These are phyloP conservation scores for Diaporthe eres DNA, from an alignment of 2,329 filamentous ascomycete genomes.

Conservation along the genomic window DNA sequence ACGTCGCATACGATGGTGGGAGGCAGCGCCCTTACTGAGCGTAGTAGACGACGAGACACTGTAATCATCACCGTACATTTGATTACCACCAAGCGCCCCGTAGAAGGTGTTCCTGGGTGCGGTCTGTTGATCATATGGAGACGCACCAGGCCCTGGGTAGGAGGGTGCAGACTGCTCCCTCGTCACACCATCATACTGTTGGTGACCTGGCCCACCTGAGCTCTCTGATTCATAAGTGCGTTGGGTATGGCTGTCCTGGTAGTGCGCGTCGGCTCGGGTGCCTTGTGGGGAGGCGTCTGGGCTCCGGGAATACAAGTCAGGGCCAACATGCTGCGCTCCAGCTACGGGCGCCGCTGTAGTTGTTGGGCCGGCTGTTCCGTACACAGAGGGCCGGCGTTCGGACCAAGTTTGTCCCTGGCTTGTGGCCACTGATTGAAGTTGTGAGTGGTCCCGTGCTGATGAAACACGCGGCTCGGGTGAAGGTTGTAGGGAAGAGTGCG, in stretches of 20 bases:
- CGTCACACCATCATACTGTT: slow-evolving; percentile 5
- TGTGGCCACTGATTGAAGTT: neutral
- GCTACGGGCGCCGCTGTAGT: neutral
- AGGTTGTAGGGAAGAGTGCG: neutral
- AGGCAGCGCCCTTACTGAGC: slow-evolving; percentile 8
- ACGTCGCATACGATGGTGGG: neutral
- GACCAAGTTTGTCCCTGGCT: slow-evolving; percentile 13
- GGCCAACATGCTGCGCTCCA: slow-evolving; percentile 4
- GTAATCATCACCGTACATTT: neutral
- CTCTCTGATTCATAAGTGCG: neutral
- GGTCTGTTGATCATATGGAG: neutral
- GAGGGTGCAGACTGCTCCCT: neutral
- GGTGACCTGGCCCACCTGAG: slow-evolving; percentile 1
- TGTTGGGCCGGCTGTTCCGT: neutral
- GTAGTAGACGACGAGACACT: neutral
- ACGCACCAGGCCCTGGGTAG: neutral
- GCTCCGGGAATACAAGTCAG: slow-evolving; percentile 14
- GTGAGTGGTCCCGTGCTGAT: neutral
- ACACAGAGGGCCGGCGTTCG: slow-evolving; percentile 12
- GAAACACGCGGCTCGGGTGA: neutral
- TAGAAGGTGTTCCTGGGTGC: neutral
- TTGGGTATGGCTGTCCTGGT: slow-evolving; percentile 3
- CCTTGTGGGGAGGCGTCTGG: neutral
- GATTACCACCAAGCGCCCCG: slow-evolving; percentile 10
- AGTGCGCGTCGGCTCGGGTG: neutral